Evolutionary conservation across 192 early-diverging fungal species (phyloP), one percentile per base, ranked within the genome.

Genomic region (Kappamyces sp.): DNA sequence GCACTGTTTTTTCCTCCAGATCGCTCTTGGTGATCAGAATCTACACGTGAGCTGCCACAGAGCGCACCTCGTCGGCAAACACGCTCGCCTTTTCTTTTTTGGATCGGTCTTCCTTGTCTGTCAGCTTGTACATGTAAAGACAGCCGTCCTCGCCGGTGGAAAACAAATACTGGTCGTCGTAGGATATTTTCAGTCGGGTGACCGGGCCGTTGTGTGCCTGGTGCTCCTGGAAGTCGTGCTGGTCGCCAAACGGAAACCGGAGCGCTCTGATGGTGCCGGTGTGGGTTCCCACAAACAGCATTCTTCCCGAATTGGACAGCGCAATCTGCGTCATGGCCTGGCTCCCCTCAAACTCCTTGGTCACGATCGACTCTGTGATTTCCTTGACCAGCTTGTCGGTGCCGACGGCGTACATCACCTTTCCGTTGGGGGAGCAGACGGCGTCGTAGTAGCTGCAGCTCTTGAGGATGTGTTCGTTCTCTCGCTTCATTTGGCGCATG

Each of bases 211-310:
- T 49, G 59, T 84, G 81, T 12, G 71, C 81, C 12, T 60, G 53
- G 59, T 84, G 77, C 59, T 76, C 73, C 48, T 81, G 77, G 54
- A 62, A 77, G 42, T 75, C 77, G 30, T 66, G 63, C 11, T 66
- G 45, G 35, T 75, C 68, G 4, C 62, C 62, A 31, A 81, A 66
- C n/a, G 81, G 81, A 63, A 64, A 78, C 51, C 70, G 61, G 32
- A 81, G 29, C n/a, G 74, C 47, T 1, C 76, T 53, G 37, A 84
- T 59, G 0, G 61, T 53, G 9, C 81, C 81, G 6, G 35, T 37
- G 31, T 66, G 8, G 0, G 77, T 79, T 76, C 78, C 80, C 30
- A 68, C 78, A 74, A 84, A 81, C 45, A 84, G 43, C 78, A 84
- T 81, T 15, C 66, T 59, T 2, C 78, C 78, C 0, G 68, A 69